Percentiles rank a stretch among this genome's conserved stretches.
These are phyloP conservation scores for Cruciata laevipes DNA, from an alignment of 257 asterid genomes.

Conservation along the genomic window DNA sequence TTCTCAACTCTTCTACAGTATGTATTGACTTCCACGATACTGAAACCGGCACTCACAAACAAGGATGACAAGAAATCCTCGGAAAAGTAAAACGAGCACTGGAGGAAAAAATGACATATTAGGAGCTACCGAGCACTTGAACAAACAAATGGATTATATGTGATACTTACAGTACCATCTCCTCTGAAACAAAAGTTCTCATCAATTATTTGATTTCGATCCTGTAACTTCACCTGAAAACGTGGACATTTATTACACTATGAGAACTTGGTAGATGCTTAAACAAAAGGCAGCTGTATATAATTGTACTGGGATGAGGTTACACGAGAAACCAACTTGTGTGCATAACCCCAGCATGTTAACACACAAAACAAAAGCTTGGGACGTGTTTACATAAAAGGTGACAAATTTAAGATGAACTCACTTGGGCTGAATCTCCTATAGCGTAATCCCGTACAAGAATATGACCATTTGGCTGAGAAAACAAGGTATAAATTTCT, in stretches of 20 bases:
- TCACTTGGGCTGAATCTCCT: conserved; percentile 79
- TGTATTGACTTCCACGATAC: conserved; percentile 37
- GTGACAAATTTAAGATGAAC: conserved; percentile 9
- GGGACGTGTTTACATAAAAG: background rate
- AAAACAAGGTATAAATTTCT: conserved; percentile 4
- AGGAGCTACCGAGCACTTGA: conserved; percentile 6
- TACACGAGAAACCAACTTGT: background rate
- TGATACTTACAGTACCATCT: conserved; percentile 75
- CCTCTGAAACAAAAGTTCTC: conserved; percentile 58
- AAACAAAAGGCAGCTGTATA: background rate
- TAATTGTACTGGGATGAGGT: background rate
- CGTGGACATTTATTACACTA: conserved; percentile 4
- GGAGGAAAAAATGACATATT: conserved; percentile 25
- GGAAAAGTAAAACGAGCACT: conserved; percentile 74
- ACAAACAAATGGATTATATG: conserved; percentile 8
- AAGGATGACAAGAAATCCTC: conserved; percentile 50
- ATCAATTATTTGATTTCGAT: conserved; percentile 60
- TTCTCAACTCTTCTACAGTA: conserved; percentile 53
- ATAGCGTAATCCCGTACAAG: conserved; percentile 71
- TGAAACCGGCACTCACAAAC: conserved; percentile 54
- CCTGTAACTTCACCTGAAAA: conserved; percentile 68
- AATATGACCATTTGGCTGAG: conserved; percentile 74
- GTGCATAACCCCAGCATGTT: background rate
- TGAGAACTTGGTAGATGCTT: conserved; percentile 1
- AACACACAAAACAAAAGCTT: background rate